Evolutionary conservation across 139 green algal species (phyloP), one percentile per base, ranked within the genome.

Genomic region (Volvox africanus): DNA sequence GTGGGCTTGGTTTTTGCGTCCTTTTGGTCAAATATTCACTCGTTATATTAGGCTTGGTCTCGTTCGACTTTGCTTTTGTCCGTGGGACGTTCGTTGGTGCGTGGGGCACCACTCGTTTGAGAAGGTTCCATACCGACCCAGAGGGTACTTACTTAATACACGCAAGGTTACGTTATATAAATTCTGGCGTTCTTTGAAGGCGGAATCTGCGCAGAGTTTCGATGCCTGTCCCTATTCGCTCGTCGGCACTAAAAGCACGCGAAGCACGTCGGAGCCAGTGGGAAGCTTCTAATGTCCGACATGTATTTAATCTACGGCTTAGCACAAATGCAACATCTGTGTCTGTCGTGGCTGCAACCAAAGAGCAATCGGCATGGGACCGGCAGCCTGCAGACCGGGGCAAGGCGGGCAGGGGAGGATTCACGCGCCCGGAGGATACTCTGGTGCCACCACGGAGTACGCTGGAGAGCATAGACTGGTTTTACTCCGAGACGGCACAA

Each of bases 401-500:
- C 61, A 76, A 87, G 32, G 21, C 33, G 13, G 36, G 30, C 32
- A 61, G 16, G 61, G 61, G 61, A 6, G 61, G 61, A 32, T 87
- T 87, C 61, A 30, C 18, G 26, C n/a, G 30, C 16, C 19, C 81
- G 0, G 81, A 87, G 12, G 81, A 55, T 28, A 19, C 76, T 32
- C 81, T 87, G 61, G 81, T 77, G 30, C 30, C 81, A 32, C 81
- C 81, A 14, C 61, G 81, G n/a, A 77, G 61, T 33, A 32, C 16
- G 3, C 30, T 61, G 30, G 61, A 76, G n/a, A 77, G 50, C 81
- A 77, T 33, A 26, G 69, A 89, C 3, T 89, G 85, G 85, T 89
- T 89, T 68, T 89, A 89, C 85, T 82, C 69, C 3, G 85, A 89
- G 33, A 28, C 69, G 16, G 85, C 69, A 0, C 85, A 89, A 61